A percentile compares a stretch with the other conserved stretches of the same genome.
phyloP scores from a whole-genome alignment of 352 stramenopile species.

The Phytophthora agathidicida region DNA sequence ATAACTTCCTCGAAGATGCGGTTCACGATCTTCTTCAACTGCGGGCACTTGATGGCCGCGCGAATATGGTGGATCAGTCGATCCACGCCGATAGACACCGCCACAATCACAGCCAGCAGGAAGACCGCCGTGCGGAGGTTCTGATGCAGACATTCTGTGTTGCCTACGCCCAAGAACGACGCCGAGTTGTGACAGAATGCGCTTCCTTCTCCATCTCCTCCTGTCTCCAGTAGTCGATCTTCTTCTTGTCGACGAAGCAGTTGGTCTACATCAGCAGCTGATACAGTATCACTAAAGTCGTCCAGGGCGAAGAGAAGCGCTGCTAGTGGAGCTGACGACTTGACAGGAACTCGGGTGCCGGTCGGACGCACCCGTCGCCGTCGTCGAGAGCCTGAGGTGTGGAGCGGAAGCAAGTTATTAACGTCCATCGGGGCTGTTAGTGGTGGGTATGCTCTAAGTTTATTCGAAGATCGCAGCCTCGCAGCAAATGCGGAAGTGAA shows the following conservation, averaged over 20 bases:
- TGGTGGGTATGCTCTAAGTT: not conserved
- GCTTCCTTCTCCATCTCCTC: conserved; percentile 18
- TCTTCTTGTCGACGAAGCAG: conserved; percentile 11
- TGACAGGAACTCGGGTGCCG: not conserved
- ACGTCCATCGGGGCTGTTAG: conserved; percentile 10
- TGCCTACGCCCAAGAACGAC: conserved; percentile 85
- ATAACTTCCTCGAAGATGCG: conserved; percentile 90
- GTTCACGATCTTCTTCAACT: conserved; percentile 84
- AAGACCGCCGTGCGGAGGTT: conserved; percentile 80
- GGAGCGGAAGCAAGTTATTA: not conserved
- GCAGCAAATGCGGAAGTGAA: conserved; percentile 11
- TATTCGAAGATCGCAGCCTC: conserved; percentile 5
- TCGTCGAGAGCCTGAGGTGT: conserved; percentile 1
- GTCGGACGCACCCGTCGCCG: conserved; percentile 17
- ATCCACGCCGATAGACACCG: conserved; percentile 74
- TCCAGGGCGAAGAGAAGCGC: conserved; percentile 15
- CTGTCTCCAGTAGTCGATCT: conserved; percentile 14
- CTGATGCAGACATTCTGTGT: conserved; percentile 74
- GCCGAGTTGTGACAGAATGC: conserved; percentile 47
- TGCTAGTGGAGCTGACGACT: conserved; percentile 19
- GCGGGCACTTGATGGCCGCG: conserved; percentile 68
- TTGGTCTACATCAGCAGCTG: conserved; percentile 5
- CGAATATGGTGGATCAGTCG: conserved; percentile 55
- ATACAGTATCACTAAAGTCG: conserved; percentile 2
- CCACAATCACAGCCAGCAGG: conserved; percentile 77